Percentiles rank a stretch among this genome's conserved stretches.
Conservation (phyloP, 2,329 filamentous ascomycete species). For the Neofusicoccum cordaticola region DNA sequence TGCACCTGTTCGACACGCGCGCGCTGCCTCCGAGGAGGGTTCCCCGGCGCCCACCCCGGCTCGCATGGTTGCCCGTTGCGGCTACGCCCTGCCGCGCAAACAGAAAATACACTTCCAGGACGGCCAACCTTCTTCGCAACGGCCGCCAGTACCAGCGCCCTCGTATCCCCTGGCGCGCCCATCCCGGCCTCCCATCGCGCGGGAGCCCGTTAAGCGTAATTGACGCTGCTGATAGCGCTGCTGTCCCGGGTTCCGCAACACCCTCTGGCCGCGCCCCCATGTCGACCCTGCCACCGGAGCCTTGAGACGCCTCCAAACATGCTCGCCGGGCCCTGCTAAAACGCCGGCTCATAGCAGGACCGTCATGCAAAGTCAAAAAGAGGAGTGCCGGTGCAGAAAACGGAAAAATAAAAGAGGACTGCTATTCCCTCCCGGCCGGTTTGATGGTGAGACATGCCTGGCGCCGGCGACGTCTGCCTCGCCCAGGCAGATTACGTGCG, state of each 20-base stretch:
- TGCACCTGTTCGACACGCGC: not conserved
- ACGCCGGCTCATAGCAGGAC: conserved; percentile 3
- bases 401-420: conserved; percentile 14
- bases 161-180: not conserved
- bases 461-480: not conserved
- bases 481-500: conserved; percentile 8
- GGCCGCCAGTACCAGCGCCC: not conserved
- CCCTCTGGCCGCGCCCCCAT: no score
- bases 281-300: not conserved
- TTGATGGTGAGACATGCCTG: conserved; percentile 9
- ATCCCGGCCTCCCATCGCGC: not conserved
- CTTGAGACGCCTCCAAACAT: conserved; percentile 2
- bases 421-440: conserved; percentile 2
- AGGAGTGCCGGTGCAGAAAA: conserved; percentile 6
- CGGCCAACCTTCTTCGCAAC: not conserved
- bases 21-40: not conserved
- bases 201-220: conserved; percentile 10
- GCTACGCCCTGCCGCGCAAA: not conserved
- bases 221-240: not conserved
- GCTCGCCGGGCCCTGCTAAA: conserved; percentile 1
- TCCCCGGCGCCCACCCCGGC: not conserved
- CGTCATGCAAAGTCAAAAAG: conserved; percentile 6
- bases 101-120: not conserved
- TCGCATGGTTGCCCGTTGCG: not conserved
- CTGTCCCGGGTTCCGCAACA: not conserved